phyloP scores from a whole-genome alignment of 257 asterid species.

The Primulina tabacum region DNA sequence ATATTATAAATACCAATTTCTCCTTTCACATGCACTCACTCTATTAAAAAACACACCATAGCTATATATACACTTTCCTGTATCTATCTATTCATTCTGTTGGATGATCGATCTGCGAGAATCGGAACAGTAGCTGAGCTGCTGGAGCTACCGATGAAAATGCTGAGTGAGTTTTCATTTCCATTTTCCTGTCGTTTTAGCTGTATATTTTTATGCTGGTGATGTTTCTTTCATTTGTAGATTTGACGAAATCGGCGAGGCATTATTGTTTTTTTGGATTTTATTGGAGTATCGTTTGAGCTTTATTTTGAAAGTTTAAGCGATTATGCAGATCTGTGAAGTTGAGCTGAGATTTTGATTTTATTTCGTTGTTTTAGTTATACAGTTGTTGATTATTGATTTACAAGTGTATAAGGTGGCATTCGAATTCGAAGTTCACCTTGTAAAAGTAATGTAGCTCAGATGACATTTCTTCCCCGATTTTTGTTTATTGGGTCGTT shows the following conservation, averaged over 20 bases:
- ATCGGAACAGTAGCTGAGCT: conserved; percentile 37
- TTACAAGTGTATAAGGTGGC: neutral
- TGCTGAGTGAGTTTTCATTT: conserved; percentile 42
- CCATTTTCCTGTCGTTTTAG: conserved; percentile 2
- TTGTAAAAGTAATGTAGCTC: conserved; percentile 20
- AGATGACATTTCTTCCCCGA: neutral
- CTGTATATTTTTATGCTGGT: neutral
- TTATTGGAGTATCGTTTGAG: conserved; percentile 14
- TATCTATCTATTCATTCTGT: conserved; percentile 24
- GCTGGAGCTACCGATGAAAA: conserved; percentile 35
- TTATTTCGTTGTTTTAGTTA: neutral
- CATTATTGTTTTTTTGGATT: neutral
- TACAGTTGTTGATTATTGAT: neutral
- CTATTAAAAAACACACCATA: neutral
- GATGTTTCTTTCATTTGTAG: neutral
- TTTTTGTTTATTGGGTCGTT: neutral
- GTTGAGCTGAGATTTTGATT: conserved; percentile 3
- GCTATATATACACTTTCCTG: conserved; percentile 9
- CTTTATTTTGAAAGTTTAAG: conserved; percentile 24
- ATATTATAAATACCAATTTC: conserved; percentile 27
- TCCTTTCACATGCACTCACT: conserved; percentile 24
- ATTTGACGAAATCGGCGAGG: neutral
- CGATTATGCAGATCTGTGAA: conserved; percentile 36
- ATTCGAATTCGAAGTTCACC: neutral
- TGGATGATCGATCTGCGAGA: conserved; percentile 40